Evolutionary conservation across 495 filamentous ascomycete species (phyloP).

Genomic region (Lophiostoma macrostomum): DNA sequence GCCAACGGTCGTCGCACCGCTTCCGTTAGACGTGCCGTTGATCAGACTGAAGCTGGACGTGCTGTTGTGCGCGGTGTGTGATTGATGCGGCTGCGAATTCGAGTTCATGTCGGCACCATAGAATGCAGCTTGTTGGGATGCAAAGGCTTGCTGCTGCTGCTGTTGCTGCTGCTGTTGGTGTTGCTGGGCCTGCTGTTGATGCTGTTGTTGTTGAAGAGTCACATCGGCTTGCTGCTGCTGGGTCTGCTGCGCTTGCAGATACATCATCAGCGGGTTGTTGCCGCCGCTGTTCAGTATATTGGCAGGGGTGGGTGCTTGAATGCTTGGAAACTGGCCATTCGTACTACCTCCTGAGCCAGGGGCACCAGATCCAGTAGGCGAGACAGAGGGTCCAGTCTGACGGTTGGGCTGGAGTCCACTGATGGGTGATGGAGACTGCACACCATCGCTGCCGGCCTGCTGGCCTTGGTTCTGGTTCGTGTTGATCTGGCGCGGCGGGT

Average conservation of each 20-base stretch:
- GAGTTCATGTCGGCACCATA: conserved; percentile 57
- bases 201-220: conserved; percentile 48
- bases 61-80: conserved; percentile 51
- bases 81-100: conserved; percentile 42
- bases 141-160: conserved; percentile 58
- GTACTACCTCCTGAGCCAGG: conserved; percentile 51
- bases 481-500: conserved; percentile 82
- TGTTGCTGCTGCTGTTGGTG: conserved; percentile 55
- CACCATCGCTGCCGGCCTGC: conserved; percentile 36
- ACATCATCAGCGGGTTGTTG: conserved; percentile 93
- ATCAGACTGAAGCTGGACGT: conserved; percentile 57
- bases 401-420: conserved; percentile 49
- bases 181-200: conserved; percentile 47
- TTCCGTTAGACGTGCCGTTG: conserved; percentile 45
- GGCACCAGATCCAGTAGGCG: conserved; percentile 60
- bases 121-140: conserved; percentile 58
- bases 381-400: conserved; percentile 64
- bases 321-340: conserved; percentile 49
- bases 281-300: conserved; percentile 71
- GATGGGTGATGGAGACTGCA: conserved; percentile 61
- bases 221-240: conserved; percentile 48
- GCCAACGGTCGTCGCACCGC: conserved; percentile 64
- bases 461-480: conserved; percentile 53
- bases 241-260: conserved; percentile 66
- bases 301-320: conserved; percentile 59